phyloP scores from a whole-genome alignment of 495 filamentous ascomycete genomes.

The Pyrenopolyporus hunteri region DNA sequence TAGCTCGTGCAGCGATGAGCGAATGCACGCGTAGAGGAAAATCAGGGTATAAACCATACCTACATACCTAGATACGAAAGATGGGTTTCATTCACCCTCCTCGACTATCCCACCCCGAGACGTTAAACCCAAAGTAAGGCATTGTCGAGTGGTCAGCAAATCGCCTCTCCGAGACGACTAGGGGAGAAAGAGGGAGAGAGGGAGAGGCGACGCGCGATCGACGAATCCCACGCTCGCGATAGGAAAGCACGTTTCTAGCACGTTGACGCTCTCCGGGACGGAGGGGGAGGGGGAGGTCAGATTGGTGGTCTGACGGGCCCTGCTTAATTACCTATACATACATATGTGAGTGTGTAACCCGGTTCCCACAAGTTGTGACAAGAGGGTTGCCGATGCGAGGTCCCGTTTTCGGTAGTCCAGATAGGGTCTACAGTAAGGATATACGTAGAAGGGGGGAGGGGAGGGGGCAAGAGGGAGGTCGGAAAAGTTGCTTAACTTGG shows the following conservation, averaged over 20 bases:
- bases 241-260: conserved; percentile 40
- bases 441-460: too few species aligned
- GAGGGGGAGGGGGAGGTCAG: conserved; percentile 4
- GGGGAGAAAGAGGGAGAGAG: not conserved
- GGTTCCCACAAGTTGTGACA: conserved; percentile 27
- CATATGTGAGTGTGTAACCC: conserved; percentile 24
- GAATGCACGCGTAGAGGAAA: conserved; percentile 23
- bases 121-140: conserved; percentile 19
- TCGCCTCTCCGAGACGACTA: conserved; percentile 30
- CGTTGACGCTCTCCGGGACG: conserved; percentile 31
- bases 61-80: conserved; percentile 4
- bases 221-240: conserved; percentile 38
- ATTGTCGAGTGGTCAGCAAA: conserved; percentile 19
- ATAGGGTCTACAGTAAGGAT: too few species aligned
- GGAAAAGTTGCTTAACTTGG: conserved; percentile 12
- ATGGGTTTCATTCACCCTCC: conserved; percentile 27
- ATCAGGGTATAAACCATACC: too few species aligned
- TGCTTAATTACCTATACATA: conserved; percentile 15
- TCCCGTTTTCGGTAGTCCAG: conserved; percentile 34
- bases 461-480: too few species aligned
- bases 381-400: conserved; percentile 27
- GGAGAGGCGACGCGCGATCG: conserved; percentile 21
- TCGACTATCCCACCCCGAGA: not conserved
- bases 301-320: conserved; percentile 19
- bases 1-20: conserved; percentile 13